These are phyloP conservation scores for Podospora appendiculata DNA, from an alignment of 495 filamentous ascomycete genomes.

Conservation along the genomic window DNA sequence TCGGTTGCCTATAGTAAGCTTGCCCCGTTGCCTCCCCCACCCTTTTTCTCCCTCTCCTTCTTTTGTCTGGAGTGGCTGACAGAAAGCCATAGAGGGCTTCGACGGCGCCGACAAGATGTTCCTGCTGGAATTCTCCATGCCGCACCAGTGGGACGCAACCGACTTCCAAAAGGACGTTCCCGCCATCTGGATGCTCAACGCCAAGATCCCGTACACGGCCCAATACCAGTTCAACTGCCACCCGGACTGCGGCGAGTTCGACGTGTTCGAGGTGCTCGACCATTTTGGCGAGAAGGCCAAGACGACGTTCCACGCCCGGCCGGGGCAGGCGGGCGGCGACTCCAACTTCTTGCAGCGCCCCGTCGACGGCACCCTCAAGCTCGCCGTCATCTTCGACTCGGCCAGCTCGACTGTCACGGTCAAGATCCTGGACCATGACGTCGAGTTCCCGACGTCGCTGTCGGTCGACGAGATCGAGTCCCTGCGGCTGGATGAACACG, in stretches of 20 bases:
- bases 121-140: slow-evolving; percentile 63
- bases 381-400: slow-evolving; percentile 51
- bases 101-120: slow-evolving; percentile 54
- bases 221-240: slow-evolving; percentile 63
- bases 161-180: slow-evolving; percentile 43
- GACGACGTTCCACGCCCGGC: slow-evolving; percentile 49
- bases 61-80: background rate
- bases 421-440: slow-evolving; percentile 19
- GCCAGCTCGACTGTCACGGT: slow-evolving; percentile 19
- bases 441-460: background rate
- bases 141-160: slow-evolving; percentile 22
- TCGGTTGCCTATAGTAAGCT: slow-evolving; percentile 53
- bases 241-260: slow-evolving; percentile 61
- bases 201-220: slow-evolving; percentile 54
- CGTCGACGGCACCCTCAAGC: slow-evolving; percentile 40
- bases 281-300: slow-evolving; percentile 41
- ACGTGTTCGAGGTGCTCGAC: slow-evolving; percentile 59
- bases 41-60: slow-evolving; percentile 5
- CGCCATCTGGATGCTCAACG: slow-evolving; percentile 64
- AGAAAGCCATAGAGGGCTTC: slow-evolving; percentile 50
- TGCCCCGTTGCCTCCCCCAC: background rate
- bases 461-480: background rate
- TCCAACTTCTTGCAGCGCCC: slow-evolving; percentile 62
- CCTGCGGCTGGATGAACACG: background rate
- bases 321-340: slow-evolving; percentile 42